Percentiles rank a stretch among this genome's conserved stretches.
phyloP scores from a whole-genome alignment of 2,329 filamentous ascomycete genomes.

The Coccinonectria pachysandricola region DNA sequence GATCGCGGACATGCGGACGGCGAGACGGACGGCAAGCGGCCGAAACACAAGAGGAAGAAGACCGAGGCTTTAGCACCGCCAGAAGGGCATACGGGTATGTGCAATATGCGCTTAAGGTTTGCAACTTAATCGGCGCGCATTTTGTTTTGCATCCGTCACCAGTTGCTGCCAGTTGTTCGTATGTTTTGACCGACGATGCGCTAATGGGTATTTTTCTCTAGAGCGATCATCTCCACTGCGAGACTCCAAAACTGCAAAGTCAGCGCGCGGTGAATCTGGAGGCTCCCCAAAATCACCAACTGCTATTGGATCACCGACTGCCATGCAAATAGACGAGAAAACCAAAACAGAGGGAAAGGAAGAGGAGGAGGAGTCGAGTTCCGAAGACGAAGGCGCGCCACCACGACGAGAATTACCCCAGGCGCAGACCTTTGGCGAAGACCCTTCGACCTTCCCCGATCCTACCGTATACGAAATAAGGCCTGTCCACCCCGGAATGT shows the following conservation, averaged over 20 bases:
- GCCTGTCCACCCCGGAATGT: constrained; percentile 62
- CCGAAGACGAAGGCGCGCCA: constrained; percentile 49
- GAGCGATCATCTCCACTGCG: constrained; percentile 45
- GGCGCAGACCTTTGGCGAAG: constrained; percentile 81
- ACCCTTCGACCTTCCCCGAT: constrained; percentile 83
- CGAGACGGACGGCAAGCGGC: constrained; percentile 43
- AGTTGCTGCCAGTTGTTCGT: no score
- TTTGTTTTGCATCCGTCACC: constrained; percentile 1
- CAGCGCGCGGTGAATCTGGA: constrained; percentile 42
- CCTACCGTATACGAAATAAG: constrained; percentile 92
- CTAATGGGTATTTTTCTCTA: constrained; percentile 17
- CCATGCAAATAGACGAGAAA: constrained; percentile 51
- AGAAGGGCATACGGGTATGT: constrained; percentile 22
- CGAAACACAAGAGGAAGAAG: constrained; percentile 72
- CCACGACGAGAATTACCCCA: constrained; percentile 58
- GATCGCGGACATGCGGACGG: constrained; percentile 36
- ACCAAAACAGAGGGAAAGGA: constrained; percentile 24
- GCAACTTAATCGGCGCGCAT: not conserved
- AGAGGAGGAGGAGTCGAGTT: constrained; percentile 39
- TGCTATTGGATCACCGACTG: constrained; percentile 38
- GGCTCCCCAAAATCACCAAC: constrained; percentile 52
- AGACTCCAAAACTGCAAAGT: constrained; percentile 40
- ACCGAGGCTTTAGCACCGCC: constrained; percentile 51
- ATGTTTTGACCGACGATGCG: not conserved
- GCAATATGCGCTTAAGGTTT: constrained; percentile 1